Evolutionary conservation across 306 rosid species (phyloP).

Genomic region (Fragaria vesca): DNA sequence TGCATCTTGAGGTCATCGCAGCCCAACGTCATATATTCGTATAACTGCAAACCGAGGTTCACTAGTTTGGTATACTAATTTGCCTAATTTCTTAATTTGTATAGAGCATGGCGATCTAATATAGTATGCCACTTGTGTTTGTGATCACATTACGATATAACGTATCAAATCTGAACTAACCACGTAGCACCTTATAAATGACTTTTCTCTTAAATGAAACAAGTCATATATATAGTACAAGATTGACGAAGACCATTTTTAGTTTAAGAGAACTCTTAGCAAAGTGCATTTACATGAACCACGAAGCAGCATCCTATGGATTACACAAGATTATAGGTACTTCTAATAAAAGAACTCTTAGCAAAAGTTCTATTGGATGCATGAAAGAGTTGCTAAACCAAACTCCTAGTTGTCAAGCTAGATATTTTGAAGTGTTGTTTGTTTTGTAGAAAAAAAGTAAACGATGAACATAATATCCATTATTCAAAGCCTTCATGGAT

Average conservation of each 20-base stretch:
- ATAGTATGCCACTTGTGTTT: background rate
- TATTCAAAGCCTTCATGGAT: background rate
- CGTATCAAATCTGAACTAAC: background rate
- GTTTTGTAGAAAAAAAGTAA: background rate
- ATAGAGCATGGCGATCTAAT: background rate
- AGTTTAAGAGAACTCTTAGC: background rate
- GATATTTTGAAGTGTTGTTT: background rate
- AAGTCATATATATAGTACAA: too few relatives aligned
- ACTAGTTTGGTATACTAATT: background rate
- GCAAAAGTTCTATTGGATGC: background rate
- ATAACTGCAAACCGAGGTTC: background rate
- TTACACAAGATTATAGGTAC: background rate
- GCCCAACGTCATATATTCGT: background rate
- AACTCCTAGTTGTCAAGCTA: background rate
- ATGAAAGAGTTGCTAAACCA: background rate
- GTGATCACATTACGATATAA: background rate
- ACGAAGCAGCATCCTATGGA: background rate
- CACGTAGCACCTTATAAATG: too few relatives aligned
- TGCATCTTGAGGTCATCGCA: background rate
- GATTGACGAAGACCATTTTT: background rate
- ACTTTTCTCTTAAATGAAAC: too few relatives aligned
- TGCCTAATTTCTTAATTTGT: background rate
- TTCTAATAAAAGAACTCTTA: background rate
- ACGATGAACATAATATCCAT: background rate
- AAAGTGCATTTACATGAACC: background rate